These are phyloP conservation scores for Penicillium sp. DNA, from an alignment of 2,329 filamentous ascomycete species.

Conservation along the genomic window DNA sequence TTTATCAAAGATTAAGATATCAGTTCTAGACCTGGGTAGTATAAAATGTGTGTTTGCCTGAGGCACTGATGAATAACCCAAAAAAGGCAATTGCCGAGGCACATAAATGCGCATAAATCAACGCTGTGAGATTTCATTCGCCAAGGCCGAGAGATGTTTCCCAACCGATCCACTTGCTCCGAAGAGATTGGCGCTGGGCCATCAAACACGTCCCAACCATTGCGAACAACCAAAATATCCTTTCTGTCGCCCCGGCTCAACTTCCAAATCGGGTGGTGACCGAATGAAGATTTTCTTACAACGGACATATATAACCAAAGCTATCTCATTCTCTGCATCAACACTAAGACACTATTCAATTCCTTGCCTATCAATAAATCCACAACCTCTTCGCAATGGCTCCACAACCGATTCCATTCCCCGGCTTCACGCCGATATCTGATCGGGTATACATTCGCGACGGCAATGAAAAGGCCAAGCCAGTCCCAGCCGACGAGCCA, in stretches of 20 bases:
- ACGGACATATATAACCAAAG: not conserved
- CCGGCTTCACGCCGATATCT: slow-evolving; percentile 51
- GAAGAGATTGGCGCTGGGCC: slow-evolving; percentile 3
- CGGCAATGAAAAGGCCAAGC: slow-evolving; percentile 17
- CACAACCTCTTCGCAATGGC: slow-evolving; percentile 13
- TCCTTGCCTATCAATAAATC: not conserved
- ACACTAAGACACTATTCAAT: not conserved
- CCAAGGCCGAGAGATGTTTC: not conserved
- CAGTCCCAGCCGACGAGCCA: slow-evolving; percentile 32
- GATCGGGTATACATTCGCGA: slow-evolving; percentile 51
- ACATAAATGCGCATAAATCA: not conserved
- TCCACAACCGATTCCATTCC: slow-evolving; percentile 29
- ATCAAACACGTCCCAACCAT: slow-evolving; percentile 5
- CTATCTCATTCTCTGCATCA: not conserved
- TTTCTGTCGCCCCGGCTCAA: not conserved
- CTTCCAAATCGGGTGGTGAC: not conserved
- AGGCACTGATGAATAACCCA: not conserved
- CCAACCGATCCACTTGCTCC: slow-evolving; percentile 2
- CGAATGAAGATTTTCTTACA: not conserved
- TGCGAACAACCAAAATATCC: not conserved
- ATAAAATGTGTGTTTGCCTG: not conserved
- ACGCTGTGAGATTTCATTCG: not conserved
- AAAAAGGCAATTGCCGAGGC: slow-evolving; percentile 4
- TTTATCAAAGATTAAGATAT: no score
- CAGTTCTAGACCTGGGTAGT: no score